phyloP scores from a whole-genome alignment of 1,139 yeast species.

The Taiozyma sp. region DNA sequence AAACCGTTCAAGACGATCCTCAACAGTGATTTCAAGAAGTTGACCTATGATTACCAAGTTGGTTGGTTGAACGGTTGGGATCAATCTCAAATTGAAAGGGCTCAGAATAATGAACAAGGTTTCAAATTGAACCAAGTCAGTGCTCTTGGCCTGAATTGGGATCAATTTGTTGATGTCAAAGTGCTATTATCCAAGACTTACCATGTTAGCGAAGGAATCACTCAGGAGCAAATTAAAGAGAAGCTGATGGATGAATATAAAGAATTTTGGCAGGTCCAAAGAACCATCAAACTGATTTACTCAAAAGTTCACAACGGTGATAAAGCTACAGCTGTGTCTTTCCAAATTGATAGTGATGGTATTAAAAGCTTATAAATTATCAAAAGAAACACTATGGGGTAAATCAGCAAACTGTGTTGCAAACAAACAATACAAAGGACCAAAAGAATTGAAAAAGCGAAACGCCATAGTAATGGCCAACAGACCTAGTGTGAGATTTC shows the following conservation, averaged over 20 bases:
- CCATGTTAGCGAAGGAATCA: conserved; percentile 1
- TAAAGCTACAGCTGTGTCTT: conserved; percentile 19
- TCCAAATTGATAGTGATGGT: conserved; percentile 28
- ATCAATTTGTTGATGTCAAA: conserved; percentile 35
- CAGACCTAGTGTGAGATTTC: neutral
- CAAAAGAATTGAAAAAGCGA: neutral
- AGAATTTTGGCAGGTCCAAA: conserved; percentile 19
- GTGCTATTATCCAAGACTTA: conserved; percentile 33
- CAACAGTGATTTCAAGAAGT: conserved; percentile 29
- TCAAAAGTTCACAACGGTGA: conserved; percentile 26
- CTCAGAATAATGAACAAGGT: conserved; percentile 2
- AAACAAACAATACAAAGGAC: neutral
- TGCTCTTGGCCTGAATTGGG: conserved; percentile 41
- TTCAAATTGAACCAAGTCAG: conserved; percentile 29
- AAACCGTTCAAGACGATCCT: conserved; percentile 31
- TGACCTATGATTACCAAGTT: conserved; percentile 61
- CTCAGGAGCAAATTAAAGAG: conserved; percentile 11
- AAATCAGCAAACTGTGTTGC: neutral
- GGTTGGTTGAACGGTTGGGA: conserved; percentile 82
- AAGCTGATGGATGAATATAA: conserved; percentile 2
- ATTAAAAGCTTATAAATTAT: conserved; percentile 12
- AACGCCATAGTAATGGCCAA: neutral
- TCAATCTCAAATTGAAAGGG: conserved; percentile 27
- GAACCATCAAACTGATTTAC: conserved; percentile 35
- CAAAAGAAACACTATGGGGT: neutral